These are phyloP conservation scores for Acanthamoeba sp. DNA, from an alignment of 208 protist species.

Conservation along the genomic window DNA sequence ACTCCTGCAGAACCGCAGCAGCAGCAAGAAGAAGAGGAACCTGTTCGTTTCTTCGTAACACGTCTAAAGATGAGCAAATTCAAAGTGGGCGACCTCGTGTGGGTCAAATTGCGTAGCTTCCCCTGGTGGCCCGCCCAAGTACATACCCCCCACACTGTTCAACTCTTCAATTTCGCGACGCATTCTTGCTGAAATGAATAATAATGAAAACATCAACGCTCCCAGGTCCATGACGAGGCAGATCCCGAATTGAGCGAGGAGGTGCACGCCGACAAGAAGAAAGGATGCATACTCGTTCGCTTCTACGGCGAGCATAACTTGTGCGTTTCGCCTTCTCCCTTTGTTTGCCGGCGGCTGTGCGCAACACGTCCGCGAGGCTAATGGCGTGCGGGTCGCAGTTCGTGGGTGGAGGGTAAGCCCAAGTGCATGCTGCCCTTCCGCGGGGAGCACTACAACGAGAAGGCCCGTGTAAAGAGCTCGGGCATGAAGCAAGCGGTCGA, in stretches of 20 bases:
- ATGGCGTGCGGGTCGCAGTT: not conserved
- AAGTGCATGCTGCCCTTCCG: conserved; percentile 68
- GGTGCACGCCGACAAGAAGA: conserved; percentile 64
- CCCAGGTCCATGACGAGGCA: conserved; percentile 48
- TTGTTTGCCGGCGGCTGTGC: not conserved
- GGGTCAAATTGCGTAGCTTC: conserved; percentile 51
- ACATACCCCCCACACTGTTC: not conserved
- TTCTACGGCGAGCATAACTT: conserved; percentile 73
- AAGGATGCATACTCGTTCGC: conserved; percentile 20
- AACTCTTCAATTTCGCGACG: not conserved
- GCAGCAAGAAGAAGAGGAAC: conserved; percentile 27
- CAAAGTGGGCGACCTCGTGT: conserved; percentile 51
- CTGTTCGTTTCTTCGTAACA: conserved; percentile 55
- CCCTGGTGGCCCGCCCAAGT: not conserved
- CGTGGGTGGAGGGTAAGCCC: conserved; percentile 64
- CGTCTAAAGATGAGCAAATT: conserved; percentile 40
- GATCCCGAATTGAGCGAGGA: conserved; percentile 11
- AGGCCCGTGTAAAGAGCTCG: not conserved
- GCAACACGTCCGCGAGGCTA: not conserved
- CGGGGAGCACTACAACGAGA: conserved; percentile 61
- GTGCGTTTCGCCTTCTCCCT: not conserved
- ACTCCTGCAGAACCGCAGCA: not conserved
- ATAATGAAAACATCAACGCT: not conserved
- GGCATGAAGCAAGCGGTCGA: conserved; percentile 62
- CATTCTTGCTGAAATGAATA: not conserved